A percentile compares a stretch with the other conserved stretches of the same genome.
Conservation (phyloP, 495 filamentous ascomycete species). For the Trichoderma orchidacearum region DNA sequence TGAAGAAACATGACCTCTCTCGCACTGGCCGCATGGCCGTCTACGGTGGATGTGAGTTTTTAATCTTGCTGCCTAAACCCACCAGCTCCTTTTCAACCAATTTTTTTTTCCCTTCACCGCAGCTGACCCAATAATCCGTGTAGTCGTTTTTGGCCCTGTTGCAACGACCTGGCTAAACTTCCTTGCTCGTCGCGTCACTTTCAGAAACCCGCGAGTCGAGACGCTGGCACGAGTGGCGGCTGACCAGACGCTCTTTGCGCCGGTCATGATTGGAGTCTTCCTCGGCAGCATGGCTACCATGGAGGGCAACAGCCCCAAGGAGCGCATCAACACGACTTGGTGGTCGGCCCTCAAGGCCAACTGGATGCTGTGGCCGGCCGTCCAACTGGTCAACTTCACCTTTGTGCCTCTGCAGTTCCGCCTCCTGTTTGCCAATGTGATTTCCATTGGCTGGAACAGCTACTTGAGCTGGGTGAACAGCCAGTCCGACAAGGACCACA, state of each 20-base stretch:
- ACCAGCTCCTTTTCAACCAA: not conserved
- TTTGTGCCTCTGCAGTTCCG: slow-evolving; percentile 77
- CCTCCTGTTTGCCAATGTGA: slow-evolving; percentile 77
- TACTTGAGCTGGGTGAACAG: slow-evolving; percentile 80
- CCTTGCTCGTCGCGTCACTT: slow-evolving; percentile 48
- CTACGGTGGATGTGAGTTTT: slow-evolving; percentile 69
- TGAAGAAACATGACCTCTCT: slow-evolving; percentile 64
- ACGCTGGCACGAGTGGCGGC: slow-evolving; percentile 66
- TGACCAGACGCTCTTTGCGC: slow-evolving; percentile 82
- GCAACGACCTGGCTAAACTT: slow-evolving; percentile 83
- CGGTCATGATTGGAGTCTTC: slow-evolving; percentile 69
- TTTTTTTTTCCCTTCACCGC: slow-evolving; percentile 1
- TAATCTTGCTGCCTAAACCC: not conserved
- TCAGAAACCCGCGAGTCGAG: slow-evolving; percentile 51
- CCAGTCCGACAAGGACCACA: not conserved
- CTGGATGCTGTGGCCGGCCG: slow-evolving; percentile 83
- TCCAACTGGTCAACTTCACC: slow-evolving; percentile 85
- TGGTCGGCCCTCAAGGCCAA: slow-evolving; percentile 61
- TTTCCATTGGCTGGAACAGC: slow-evolving; percentile 85
- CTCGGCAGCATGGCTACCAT: slow-evolving; percentile 75
- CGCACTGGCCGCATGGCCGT: slow-evolving; percentile 82
- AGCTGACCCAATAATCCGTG: too few relatives aligned
- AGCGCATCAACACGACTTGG: slow-evolving; percentile 62
- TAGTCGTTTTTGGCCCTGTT: slow-evolving; percentile 81
- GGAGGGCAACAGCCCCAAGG: slow-evolving; percentile 57